Evolutionary conservation across 805 yeast genomes (phyloP).

Genomic region (Saturnispora kantuleensis): DNA sequence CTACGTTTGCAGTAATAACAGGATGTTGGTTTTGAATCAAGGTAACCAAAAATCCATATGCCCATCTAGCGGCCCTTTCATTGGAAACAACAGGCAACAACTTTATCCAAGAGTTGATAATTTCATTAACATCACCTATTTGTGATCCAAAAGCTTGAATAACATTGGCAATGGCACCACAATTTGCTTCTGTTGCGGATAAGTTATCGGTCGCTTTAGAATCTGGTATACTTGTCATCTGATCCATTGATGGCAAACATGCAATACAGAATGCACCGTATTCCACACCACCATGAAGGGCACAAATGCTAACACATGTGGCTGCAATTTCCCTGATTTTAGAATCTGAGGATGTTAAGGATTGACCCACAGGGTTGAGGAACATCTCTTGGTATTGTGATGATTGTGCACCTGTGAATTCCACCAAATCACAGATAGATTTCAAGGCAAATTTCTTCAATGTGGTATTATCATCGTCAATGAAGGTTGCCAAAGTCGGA

Average conservation of each 20-base stretch:
- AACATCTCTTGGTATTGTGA: constrained; percentile 56
- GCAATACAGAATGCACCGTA: constrained; percentile 57
- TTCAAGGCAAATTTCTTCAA: constrained; percentile 71
- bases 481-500: constrained; percentile 51
- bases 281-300: constrained; percentile 62
- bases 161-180: constrained; percentile 76
- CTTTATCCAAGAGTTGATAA: constrained; percentile 67
- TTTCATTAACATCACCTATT: constrained; percentile 52
- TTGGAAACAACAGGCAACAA: constrained; percentile 78
- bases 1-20: constrained; percentile 40
- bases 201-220: constrained; percentile 79
- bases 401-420: constrained; percentile 65
- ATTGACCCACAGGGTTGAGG: constrained; percentile 52
- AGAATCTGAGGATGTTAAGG: constrained; percentile 56
- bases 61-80: constrained; percentile 79
- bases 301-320: constrained; percentile 75
- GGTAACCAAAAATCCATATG: constrained; percentile 65
- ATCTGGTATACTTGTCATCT: constrained; percentile 66
- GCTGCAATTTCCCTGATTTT: constrained; percentile 82
- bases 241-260: constrained; percentile 65
- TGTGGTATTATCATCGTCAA: constrained; percentile 59
- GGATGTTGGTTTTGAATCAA: constrained; percentile 62
- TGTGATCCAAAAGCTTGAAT: constrained; percentile 50
- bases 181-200: constrained; percentile 78
- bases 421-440: constrained; percentile 70